Evolutionary conservation across 805 yeast genomes (phyloP).

Genomic region (baker's yeast (Saccharomyces cerevisiae)): DNA sequence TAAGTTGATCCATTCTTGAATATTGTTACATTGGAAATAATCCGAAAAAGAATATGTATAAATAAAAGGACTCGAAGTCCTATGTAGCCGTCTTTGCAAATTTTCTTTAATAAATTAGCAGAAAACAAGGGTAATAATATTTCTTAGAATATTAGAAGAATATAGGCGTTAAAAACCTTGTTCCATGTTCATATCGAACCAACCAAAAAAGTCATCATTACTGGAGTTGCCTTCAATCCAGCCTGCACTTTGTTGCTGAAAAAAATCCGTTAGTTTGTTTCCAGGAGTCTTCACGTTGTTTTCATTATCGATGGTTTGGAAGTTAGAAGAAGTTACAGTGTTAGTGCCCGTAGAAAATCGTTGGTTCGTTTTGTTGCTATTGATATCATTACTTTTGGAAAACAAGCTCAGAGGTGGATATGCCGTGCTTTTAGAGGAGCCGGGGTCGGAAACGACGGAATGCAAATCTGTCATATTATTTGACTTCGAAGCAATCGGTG

Average conservation of each 20-base stretch:
- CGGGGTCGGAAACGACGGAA: not conserved
- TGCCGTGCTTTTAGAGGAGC: not conserved
- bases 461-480: not conserved
- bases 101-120: not conserved
- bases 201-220: constrained; percentile 79
- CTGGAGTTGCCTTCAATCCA: constrained; percentile 68
- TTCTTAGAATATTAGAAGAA: not conserved
- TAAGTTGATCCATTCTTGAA: not conserved
- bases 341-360: not conserved
- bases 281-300: not conserved
- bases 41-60: not conserved
- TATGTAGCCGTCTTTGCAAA: not conserved
- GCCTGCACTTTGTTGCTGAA: constrained; percentile 75
- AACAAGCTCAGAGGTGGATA: not conserved
- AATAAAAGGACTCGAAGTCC: not conserved
- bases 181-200: constrained; percentile 80
- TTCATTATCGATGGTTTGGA: not conserved
- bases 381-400: not conserved
- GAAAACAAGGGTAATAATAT: not conserved
- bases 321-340: not conserved
- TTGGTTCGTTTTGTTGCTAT: constrained; percentile 1
- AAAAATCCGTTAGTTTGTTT: constrained; percentile 43
- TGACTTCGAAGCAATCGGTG: not conserved
- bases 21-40: not conserved
- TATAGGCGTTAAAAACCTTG: constrained; percentile 42